These are phyloP conservation scores for Nannochloropsis gaditana DNA, from an alignment of 108 stramenopile genomes.

Conservation along the genomic window DNA sequence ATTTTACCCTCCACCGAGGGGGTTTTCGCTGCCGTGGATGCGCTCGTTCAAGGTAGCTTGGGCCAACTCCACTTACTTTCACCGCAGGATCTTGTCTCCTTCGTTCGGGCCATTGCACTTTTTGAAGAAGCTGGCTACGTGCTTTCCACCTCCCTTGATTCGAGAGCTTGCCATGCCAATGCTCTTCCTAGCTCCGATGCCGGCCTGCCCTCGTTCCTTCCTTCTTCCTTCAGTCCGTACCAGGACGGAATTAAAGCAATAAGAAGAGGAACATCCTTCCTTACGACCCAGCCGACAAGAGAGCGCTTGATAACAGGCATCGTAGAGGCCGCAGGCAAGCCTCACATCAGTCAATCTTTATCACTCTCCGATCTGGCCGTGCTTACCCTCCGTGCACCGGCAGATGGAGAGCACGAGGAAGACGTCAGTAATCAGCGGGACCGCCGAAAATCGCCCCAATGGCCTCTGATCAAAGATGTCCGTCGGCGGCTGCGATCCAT, in stretches of 20 bases:
- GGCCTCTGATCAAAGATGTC: neutral
- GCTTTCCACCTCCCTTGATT: neutral
- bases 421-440: neutral
- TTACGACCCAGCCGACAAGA: no score
- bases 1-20: neutral
- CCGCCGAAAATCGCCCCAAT: neutral
- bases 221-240: neutral
- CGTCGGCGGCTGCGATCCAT: neutral
- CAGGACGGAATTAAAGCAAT: neutral
- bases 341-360: neutral
- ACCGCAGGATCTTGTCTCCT: neutral
- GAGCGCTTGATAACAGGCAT: neutral
- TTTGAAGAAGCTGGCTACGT: neutral
- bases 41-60: neutral
- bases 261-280: neutral
- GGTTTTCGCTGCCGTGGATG: neutral
- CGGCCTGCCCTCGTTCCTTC: neutral
- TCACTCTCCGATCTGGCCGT: neutral
- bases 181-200: no score
- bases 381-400: neutral
- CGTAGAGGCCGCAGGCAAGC: neutral
- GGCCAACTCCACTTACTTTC: neutral
- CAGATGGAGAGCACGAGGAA: neutral
- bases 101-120: neutral
- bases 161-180: neutral